Percentiles rank a stretch among this genome's conserved stretches.
These are phyloP conservation scores for Boletus tomentosulus DNA, from an alignment of 768 basidiomycete genomes.

Conservation along the genomic window DNA sequence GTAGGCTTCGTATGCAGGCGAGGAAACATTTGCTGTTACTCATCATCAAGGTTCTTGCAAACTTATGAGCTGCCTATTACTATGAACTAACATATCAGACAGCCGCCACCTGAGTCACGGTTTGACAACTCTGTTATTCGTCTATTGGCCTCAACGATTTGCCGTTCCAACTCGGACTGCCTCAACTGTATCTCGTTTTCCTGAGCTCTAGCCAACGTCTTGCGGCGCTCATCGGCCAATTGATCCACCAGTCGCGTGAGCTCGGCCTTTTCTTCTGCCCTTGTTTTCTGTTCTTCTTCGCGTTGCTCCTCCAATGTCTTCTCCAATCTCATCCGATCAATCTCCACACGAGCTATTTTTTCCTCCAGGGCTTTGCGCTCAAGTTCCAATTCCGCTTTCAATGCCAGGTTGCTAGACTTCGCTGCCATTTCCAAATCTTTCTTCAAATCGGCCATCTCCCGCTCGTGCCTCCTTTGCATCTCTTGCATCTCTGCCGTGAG, in stretches of 20 bases:
- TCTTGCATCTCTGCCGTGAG: slow-evolving; percentile 36
- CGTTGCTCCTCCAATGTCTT: slow-evolving; percentile 3
- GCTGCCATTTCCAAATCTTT: slow-evolving; percentile 40
- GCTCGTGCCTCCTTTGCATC: slow-evolving; percentile 9
- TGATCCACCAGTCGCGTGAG: background rate
- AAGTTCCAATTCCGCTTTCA: slow-evolving; percentile 1
- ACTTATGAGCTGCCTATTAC: no score
- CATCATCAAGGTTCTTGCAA: no score
- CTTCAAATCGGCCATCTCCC: slow-evolving; percentile 40
- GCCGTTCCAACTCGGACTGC: background rate
- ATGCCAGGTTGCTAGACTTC: slow-evolving; percentile 5
- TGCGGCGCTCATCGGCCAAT: background rate
- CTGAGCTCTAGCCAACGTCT: background rate
- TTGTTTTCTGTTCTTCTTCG: background rate
- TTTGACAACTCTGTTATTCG: background rate
- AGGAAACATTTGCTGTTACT: background rate
- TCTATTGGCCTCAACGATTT: background rate
- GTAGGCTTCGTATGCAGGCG: no score
- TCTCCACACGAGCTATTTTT: background rate
- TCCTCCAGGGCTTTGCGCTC: slow-evolving; percentile 5
- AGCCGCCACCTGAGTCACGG: background rate
- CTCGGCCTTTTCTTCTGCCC: background rate
- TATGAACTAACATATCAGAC: background rate
- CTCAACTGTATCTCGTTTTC: background rate
- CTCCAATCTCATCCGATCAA: background rate